Conservation (phyloP, 1,139 yeast genomes). For the Scheffersomyces quercinus region DNA sequence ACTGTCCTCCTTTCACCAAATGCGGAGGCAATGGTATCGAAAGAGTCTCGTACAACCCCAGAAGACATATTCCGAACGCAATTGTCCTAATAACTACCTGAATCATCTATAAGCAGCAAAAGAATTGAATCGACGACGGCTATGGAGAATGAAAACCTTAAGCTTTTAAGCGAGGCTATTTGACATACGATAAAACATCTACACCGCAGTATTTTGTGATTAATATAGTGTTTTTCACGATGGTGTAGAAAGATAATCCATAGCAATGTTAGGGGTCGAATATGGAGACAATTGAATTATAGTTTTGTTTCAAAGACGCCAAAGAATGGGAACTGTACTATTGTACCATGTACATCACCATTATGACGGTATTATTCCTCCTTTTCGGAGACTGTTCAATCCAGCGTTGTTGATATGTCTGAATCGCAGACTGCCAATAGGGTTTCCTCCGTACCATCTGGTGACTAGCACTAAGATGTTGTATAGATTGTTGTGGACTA, state of each 20-base stretch:
- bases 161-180: no score
- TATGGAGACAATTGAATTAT: neutral
- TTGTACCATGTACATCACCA: neutral
- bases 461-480: conserved; percentile 64
- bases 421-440: conserved; percentile 64
- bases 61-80: neutral
- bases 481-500: conserved; percentile 46
- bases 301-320: neutral
- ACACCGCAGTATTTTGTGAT: no score
- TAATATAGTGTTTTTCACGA: no score
- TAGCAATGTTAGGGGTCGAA: neutral
- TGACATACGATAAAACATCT: no score
- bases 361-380: neutral
- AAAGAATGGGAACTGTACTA: neutral
- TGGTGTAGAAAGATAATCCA: no score
- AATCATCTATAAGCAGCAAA: no score
- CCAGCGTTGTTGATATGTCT: conserved; percentile 60
- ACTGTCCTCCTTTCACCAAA: conserved; percentile 20
- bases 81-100: no score
- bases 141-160: no score
- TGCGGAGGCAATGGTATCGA: conserved; percentile 18
- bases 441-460: conserved; percentile 74
- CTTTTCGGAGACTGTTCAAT: conserved; percentile 37
- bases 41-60: conserved; percentile 16
- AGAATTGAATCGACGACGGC: no score